These are phyloP conservation scores for Ogataea hybrid DNA, from an alignment of 1,139 yeast species.

Conservation along the genomic window DNA sequence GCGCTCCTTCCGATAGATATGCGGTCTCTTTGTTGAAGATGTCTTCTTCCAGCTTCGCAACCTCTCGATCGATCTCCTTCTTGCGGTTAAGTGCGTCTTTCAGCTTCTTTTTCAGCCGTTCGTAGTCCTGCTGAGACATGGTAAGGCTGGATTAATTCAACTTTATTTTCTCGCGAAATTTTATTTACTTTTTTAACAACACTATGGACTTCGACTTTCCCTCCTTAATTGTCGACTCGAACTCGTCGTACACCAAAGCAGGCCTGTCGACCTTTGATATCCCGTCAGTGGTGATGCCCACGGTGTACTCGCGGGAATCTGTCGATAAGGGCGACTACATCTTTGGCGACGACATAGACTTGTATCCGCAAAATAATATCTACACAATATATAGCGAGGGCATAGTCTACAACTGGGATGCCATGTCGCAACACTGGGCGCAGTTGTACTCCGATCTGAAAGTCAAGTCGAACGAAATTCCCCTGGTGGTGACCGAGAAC, in stretches of 20 bases:
- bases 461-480: constrained; percentile 50
- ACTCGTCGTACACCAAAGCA: constrained; percentile 63
- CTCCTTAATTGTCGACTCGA: constrained; percentile 69
- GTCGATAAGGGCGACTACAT: constrained; percentile 36
- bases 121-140: constrained; percentile 51
- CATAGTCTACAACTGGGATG: constrained; percentile 62
- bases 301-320: constrained; percentile 47
- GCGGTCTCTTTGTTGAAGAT: constrained; percentile 81
- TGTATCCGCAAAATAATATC: constrained; percentile 47
- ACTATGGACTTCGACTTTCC: constrained; percentile 38
- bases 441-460: constrained; percentile 52
- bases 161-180: constrained; percentile 5
- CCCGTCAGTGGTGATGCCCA: constrained; percentile 58
- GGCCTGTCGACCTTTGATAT: constrained; percentile 67
- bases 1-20: constrained; percentile 65
- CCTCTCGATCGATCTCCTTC: constrained; percentile 60
- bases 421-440: constrained; percentile 56
- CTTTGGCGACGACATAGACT: constrained; percentile 52
- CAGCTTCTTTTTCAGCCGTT: constrained; percentile 63
- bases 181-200: constrained; percentile 4
- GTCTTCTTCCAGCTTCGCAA: constrained; percentile 67
- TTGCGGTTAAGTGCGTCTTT: constrained; percentile 64
- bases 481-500: constrained; percentile 65
- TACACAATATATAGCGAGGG: constrained; percentile 68
- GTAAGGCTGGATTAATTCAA: neutral